phyloP scores from a whole-genome alignment of 2,329 filamentous ascomycete genomes.

The Colletotrichum liaoningense region DNA sequence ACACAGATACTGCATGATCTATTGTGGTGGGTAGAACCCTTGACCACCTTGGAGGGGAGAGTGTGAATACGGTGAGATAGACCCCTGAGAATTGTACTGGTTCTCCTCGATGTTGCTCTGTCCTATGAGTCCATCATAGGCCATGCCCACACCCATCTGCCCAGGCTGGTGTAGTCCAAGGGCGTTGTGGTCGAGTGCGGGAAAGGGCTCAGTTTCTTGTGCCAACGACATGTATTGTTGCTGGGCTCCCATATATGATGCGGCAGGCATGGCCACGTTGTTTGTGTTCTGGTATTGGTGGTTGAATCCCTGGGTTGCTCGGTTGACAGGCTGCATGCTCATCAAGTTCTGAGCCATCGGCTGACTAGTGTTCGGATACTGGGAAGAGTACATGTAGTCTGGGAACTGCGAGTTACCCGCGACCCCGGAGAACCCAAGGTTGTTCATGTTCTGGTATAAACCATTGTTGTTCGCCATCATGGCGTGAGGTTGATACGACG shows the following conservation, averaged over 20 bases:
- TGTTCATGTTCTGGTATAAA: not conserved
- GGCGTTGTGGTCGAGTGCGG: conserved; percentile 45
- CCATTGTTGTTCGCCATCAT: conserved; percentile 7
- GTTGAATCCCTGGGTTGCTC: conserved; percentile 33
- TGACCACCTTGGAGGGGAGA: conserved; percentile 53
- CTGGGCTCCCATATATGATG: conserved; percentile 40
- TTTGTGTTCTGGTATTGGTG: conserved; percentile 41
- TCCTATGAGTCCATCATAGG: conserved; percentile 47
- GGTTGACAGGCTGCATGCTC: conserved; percentile 16
- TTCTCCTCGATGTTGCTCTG: conserved; percentile 44
- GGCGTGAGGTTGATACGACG: conserved; percentile 19
- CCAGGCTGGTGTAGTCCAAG: conserved; percentile 49
- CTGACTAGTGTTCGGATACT: conserved; percentile 16
- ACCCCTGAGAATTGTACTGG: conserved; percentile 54
- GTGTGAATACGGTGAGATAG: conserved; percentile 54
- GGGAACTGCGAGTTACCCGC: conserved; percentile 13
- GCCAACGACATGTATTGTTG: conserved; percentile 47
- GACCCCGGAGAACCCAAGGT: conserved; percentile 7
- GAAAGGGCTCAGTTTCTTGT: conserved; percentile 49
- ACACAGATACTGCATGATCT: not conserved
- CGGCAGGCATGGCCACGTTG: conserved; percentile 45
- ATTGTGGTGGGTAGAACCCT: conserved; percentile 47
- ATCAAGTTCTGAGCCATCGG: conserved; percentile 21
- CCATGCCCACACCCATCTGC: conserved; percentile 40
- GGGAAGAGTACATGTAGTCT: conserved; percentile 20